These are phyloP conservation scores for Keqinozyma sinolaborantium DNA, from an alignment of 1,139 yeast species.

Conservation along the genomic window DNA sequence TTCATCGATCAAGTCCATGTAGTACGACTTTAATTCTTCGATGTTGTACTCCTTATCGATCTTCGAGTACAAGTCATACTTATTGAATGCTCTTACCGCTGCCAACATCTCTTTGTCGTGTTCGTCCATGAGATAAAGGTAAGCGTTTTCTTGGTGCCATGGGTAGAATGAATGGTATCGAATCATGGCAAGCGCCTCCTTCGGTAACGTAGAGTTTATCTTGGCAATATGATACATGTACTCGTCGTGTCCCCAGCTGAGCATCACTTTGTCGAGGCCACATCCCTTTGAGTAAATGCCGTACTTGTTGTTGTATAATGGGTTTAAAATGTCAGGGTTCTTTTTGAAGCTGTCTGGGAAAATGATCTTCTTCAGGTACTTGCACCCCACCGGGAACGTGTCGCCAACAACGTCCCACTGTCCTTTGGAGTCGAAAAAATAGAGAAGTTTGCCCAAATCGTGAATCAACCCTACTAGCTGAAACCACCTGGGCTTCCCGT, in stretches of 20 bases:
- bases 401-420: conserved; percentile 87
- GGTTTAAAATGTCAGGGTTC: conserved; percentile 62
- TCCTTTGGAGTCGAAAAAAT: conserved; percentile 68
- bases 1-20: conserved; percentile 62
- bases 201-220: conserved; percentile 58
- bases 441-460: conserved; percentile 65
- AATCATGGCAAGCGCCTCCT: conserved; percentile 70
- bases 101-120: conserved; percentile 59
- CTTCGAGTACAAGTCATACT: conserved; percentile 67
- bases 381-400: conserved; percentile 74
- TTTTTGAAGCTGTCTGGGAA: conserved; percentile 56
- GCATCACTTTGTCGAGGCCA: conserved; percentile 68
- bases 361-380: conserved; percentile 56
- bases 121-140: conserved; percentile 61
- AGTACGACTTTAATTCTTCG: conserved; percentile 53
- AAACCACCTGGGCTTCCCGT: conserved; percentile 72
- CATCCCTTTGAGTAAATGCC: conserved; percentile 66
- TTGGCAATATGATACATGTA: conserved; percentile 74
- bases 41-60: conserved; percentile 46
- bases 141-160: conserved; percentile 72
- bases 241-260: conserved; percentile 80
- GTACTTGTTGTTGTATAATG: conserved; percentile 61
- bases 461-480: conserved; percentile 71
- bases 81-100: conserved; percentile 65
- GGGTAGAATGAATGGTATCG: conserved; percentile 75